phyloP scores from a whole-genome alignment of 2,329 filamentous ascomycete species.

The Penicillium sp. region DNA sequence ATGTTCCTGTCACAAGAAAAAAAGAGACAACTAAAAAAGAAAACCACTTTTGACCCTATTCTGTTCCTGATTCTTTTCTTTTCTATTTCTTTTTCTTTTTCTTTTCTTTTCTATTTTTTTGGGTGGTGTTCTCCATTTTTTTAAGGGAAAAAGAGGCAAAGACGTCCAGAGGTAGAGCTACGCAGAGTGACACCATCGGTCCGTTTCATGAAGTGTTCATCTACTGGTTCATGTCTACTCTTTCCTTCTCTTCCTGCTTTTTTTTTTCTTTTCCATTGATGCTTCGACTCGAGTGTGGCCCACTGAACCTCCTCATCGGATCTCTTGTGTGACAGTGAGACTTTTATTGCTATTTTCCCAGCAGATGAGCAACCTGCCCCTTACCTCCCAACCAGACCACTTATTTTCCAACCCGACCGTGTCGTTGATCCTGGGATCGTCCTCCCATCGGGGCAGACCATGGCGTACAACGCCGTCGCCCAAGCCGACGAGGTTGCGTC shows the following conservation, averaged over 20 bases:
- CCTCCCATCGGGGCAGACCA: slow-evolving; percentile 16
- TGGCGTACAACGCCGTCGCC: slow-evolving; percentile 42
- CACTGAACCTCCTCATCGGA: not conserved
- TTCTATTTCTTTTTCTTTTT: no score
- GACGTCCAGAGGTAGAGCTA: no score
- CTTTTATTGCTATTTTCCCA: not conserved
- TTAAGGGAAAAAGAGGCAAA: no score
- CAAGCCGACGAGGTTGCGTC: slow-evolving; percentile 39
- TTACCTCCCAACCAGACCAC: not conserved
- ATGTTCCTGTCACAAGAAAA: no score
- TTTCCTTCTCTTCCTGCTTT: not conserved
- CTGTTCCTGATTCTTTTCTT: no score
- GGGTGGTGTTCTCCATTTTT: no score
- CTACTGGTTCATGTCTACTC: slow-evolving; percentile 1
- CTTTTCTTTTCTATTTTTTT: no score
- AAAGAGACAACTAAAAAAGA: no score
- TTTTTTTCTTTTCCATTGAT: not conserved
- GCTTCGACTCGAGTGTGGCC: no score
- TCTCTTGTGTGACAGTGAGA: not conserved
- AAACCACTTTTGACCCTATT: no score
- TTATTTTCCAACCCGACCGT: slow-evolving; percentile 7
- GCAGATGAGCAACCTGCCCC: not conserved
- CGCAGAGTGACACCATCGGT: no score
- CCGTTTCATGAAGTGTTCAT: not conserved
- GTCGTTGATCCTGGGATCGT: slow-evolving; percentile 11